Base-by-base conservation (phyloP, 768 basidiomycete species). In the Inosperma sp. region DNA sequence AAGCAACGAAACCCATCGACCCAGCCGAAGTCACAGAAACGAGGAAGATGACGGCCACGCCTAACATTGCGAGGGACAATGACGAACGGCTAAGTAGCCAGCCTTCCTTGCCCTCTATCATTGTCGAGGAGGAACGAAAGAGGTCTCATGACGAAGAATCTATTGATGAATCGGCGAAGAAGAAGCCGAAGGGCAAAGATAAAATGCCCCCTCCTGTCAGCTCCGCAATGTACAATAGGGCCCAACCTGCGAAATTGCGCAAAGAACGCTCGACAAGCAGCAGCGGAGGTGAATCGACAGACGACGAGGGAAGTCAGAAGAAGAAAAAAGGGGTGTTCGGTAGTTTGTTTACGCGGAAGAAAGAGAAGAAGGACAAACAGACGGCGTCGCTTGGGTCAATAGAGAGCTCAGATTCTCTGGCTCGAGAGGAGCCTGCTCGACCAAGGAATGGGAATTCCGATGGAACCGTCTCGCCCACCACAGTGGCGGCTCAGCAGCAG, bases 261-360 rank as follows among this genome's bases (percentile, higher is more conserved):
- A 80, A 79, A 58, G 75, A 76, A 17, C 69, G 60, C 7, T 63
- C 62, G 30, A 52, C 49, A 59, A 52, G 64, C 40, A 46, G 44
- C 53, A 60, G 31, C 43, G 47, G 59, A 48, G 59, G 57, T 51
- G 62, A 68, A 0, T 53, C 65, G 5, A 66, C 69, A 4, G 72
- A 70, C 10, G 68, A 71, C 7, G 63, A 64, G 7, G 65, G 61
- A 2, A 70, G 70, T 49, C 67, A 69, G 29, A 82, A 84, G 70
- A 84, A 86, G 68, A 85, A 80, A 48, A 69, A 81, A 3, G 82
- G 86, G 3, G 77, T 97, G 50, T 85, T 96, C 56, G 76, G 82
- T 12, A 76, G 83, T 0, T 60, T 97, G 42, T 95, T 95, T 63
- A 76, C 77, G 14, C 72, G 81, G 67, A 93, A 86, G 58, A 83